phyloP scores from a whole-genome alignment of 176 grass and related monocot species.

The Paspalum vaginatum region DNA sequence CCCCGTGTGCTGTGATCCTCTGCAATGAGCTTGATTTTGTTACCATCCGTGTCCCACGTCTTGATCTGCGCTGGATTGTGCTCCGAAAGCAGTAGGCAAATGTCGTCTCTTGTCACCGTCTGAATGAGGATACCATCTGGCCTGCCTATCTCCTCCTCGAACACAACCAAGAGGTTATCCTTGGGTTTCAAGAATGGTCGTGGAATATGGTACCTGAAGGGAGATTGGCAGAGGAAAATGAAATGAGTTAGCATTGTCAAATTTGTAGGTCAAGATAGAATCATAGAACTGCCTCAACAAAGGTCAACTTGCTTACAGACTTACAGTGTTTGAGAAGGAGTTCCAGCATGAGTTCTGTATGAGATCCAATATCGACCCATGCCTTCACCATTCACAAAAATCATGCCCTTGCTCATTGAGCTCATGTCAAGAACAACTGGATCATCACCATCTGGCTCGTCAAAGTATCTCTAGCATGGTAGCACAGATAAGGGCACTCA shows the following conservation, averaged over 20 bases:
- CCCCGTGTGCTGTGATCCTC: conserved; percentile 60
- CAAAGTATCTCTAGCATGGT: conserved; percentile 77
- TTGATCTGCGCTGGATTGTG: conserved; percentile 61
- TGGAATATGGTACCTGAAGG: conserved; percentile 72
- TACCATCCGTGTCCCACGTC: conserved; percentile 56
- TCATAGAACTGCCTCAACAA: neutral
- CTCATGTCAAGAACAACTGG: conserved; percentile 76
- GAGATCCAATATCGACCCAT: conserved; percentile 74
- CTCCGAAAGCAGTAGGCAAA: conserved; percentile 71
- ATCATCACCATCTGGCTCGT: conserved; percentile 65
- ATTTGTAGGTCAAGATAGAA: neutral
- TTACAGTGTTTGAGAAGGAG: conserved; percentile 81
- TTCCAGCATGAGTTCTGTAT: conserved; percentile 51
- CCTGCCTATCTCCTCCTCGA: conserved; percentile 84
- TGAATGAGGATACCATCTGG: conserved; percentile 60
- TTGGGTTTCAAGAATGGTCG: conserved; percentile 75
- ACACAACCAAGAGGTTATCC: conserved; percentile 77
- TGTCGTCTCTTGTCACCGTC: conserved; percentile 81
- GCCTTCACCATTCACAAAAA: conserved; percentile 65
- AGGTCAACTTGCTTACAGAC: conserved; percentile 48
- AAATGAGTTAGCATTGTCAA: conserved; percentile 12
- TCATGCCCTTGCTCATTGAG: conserved; percentile 80
- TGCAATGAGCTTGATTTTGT: conserved; percentile 48
- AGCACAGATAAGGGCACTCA: conserved; percentile 14
- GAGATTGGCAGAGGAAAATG: neutral